Conservation (phyloP, 2,329 filamentous ascomycete species). For the Pseudocercospora pini-densiflorae region DNA sequence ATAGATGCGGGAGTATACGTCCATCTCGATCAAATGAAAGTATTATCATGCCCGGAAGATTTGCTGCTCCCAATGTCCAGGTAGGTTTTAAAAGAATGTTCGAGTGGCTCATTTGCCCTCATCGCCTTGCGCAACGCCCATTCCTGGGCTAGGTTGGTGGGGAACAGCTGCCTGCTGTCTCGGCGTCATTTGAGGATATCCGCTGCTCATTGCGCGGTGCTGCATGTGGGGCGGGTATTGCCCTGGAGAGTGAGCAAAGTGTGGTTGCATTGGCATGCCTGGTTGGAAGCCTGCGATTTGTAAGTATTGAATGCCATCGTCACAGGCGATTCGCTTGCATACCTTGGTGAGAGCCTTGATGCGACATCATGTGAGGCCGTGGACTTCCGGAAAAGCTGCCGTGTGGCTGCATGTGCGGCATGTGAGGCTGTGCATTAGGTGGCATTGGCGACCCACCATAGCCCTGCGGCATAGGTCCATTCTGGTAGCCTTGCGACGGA, state of each 20-base stretch:
- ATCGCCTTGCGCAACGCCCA: conserved; percentile 34
- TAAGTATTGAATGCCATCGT: neutral
- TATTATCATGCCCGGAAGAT: neutral
- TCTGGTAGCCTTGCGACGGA: conserved; percentile 71
- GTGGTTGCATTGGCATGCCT: conserved; percentile 28
- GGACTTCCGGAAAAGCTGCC: conserved; percentile 76
- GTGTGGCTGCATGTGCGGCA: conserved; percentile 39
- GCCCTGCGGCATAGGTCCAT: conserved; percentile 70
- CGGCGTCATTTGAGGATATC: conserved; percentile 42
- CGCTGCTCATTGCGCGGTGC: conserved; percentile 38
- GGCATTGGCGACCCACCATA: conserved; percentile 66
- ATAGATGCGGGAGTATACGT: neutral
- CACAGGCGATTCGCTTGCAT: neutral
- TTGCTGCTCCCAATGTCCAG: neutral
- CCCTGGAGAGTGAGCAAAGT: conserved; percentile 28
- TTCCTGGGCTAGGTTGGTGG: conserved; percentile 37
- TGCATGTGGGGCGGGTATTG: conserved; percentile 34
- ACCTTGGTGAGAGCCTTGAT: conserved; percentile 87
- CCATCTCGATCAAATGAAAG: conserved; percentile 7
- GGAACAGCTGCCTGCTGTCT: conserved; percentile 39
- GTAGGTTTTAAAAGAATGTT: neutral
- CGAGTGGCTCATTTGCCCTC: conserved; percentile 36
- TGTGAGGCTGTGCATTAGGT: conserved; percentile 70
- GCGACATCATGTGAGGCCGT: conserved; percentile 87
- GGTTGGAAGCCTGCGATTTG: conserved; percentile 53